Conservation (phyloP, 1,284 basidiomycete species). For the Fomitopsis pinicola region DNA sequence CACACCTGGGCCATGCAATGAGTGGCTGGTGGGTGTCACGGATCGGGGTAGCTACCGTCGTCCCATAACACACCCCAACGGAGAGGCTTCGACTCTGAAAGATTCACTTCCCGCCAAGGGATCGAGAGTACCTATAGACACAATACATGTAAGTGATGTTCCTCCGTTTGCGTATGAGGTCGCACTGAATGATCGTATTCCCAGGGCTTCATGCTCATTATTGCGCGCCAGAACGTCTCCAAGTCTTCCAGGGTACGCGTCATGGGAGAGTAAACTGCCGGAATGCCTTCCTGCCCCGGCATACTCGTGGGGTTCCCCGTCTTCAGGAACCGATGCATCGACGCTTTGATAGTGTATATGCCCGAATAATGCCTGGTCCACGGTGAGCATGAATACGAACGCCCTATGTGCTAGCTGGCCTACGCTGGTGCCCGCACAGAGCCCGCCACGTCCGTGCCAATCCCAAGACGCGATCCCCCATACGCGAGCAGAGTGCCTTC, state of each 20-base stretch:
- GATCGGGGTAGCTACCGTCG: slow-evolving; percentile 31
- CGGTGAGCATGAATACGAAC: not conserved
- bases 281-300: slow-evolving; percentile 48
- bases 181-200: slow-evolving; percentile 53
- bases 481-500: slow-evolving; percentile 67
- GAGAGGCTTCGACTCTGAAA: slow-evolving; percentile 33
- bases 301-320: slow-evolving; percentile 44
- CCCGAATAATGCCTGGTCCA: slow-evolving; percentile 25
- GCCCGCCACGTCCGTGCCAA: slow-evolving; percentile 72
- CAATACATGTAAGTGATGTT: not conserved
- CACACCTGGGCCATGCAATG: slow-evolving; percentile 24
- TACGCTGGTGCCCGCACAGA: slow-evolving; percentile 72
- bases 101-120: slow-evolving; percentile 48
- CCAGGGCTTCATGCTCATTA: slow-evolving; percentile 59
- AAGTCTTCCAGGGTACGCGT: slow-evolving; percentile 27
- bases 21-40: not conserved
- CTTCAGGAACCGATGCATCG: slow-evolving; percentile 43
- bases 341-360: slow-evolving; percentile 29
- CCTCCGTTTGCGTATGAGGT: not conserved
- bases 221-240: slow-evolving; percentile 31
- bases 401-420: slow-evolving; percentile 21
- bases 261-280: slow-evolving; percentile 29
- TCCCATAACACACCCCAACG: slow-evolving; percentile 56
- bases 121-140: slow-evolving; percentile 33
- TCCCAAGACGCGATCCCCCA: slow-evolving; percentile 67